Base-by-base conservation (phyloP, 192 early-diverging fungal genomes). In the Lobosporangium transversale region DNA sequence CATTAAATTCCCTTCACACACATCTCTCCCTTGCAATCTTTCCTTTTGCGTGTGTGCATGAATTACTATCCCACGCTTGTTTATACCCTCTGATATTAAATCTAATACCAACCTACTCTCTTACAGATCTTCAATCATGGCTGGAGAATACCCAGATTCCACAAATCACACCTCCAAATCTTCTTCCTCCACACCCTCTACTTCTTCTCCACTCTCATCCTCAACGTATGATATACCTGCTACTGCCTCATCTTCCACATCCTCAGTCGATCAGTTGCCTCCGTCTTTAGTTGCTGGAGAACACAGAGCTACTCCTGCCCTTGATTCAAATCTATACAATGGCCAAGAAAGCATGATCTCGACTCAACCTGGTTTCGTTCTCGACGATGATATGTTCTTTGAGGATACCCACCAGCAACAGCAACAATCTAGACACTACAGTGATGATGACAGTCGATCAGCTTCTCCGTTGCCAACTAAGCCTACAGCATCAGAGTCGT, bases 351-450 rank as follows among this genome's bases (percentile, higher is more conserved):
- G 61, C 32, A 61, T 61, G 57, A 35, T 54, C 29, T 40, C 58
- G 1, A 50, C 55, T 35, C 33, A 45, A 24, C 36, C 68, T 2
- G 44, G 55, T 23, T 42, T 56, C 40, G 43, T 56, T 12, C 40
- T 70, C 26, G 68, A 36, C 6, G 68, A 70, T 49, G 68, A 70
- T 18, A 53, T 56, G 15, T 33, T 29, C n/a, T 55, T 55, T 21
- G 43, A 60, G 7, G 51, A 49, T 54, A 30, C 27, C 23, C 31
- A 54, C 21, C 27, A 44, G 4, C 43, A 40, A 14, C 8, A 40
- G 37, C 8, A 40, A 14, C 8, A 40, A 53, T 18, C 29, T 31
- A 6, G 29, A 17, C 5, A 17, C 30, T 53, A 17, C 51, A 53
- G 51, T 53, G 29, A 29, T 3, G 51, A 29, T 26, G 7, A 29